Evolutionary conservation across 257 asterid species (phyloP), one percentile per base, ranked within the genome.

Genomic region (Nemophila menziesii): DNA sequence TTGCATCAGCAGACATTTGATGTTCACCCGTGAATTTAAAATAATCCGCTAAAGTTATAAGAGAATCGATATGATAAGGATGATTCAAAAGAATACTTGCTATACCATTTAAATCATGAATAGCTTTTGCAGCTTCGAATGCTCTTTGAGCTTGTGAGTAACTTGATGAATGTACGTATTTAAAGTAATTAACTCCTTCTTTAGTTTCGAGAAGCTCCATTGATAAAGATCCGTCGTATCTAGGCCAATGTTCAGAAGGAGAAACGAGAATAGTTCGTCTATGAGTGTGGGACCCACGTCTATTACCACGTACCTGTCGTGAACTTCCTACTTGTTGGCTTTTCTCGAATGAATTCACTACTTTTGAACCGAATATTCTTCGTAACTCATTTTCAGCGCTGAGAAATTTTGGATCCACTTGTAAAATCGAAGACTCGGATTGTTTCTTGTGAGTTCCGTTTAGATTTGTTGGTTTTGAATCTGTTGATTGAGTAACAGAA

Each of bases 31-130:
- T 61, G 72, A 87, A 80, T 69, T 78, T 78, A 66, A 83, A 80
- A 57, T 89, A 89, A 60, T 83, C 92, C 0, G 97, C 92, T 69
- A 83, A 58, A 5, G 89, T 68, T 51, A 74, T 65, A 57, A 89
- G 87, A 4, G 97, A 89, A 43, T 89, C 97, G 43, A 89, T 62
- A 39, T 83, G 97, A 61, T 83, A 89, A 47, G 97, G 97, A 74
- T 80, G 77, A 61, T 78, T 51, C 71, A 73, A 17, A 33, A 87
- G 67, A 66, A 80, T 66, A 63, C 70, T 70, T 37, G 86, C 89
- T 16, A 87, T 80, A 23, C 95, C 80, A 57, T 89, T 89, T 43
- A 87, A 80, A 74, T 87, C 95, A 22, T 83, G 93, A 50, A 68
- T 59, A 51, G 80, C 89, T 64, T 80, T 83, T 18, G 93, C 95